A percentile compares a stretch with the other conserved stretches of the same genome.
Conservation (phyloP, 495 filamentous ascomycete species). For the Neurospora sp. region DNA sequence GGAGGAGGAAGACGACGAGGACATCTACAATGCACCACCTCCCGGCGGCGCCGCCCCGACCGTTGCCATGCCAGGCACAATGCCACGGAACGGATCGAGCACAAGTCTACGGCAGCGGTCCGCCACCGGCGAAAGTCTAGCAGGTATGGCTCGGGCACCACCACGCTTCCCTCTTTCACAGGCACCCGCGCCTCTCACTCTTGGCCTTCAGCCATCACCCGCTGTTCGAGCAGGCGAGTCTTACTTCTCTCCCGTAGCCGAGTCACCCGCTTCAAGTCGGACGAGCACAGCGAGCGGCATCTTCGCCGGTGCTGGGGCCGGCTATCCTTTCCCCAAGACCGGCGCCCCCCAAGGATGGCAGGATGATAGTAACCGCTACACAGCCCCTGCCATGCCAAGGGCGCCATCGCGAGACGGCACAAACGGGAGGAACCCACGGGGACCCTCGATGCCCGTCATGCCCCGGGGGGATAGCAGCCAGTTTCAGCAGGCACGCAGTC, state of each 20-base stretch:
- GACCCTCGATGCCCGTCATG: slow-evolving; percentile 77
- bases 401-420: slow-evolving; percentile 67
- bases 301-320: slow-evolving; percentile 47
- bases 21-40: slow-evolving; percentile 43
- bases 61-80: slow-evolving; percentile 26
- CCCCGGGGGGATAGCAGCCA: slow-evolving; percentile 41
- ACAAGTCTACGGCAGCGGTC: slow-evolving; percentile 73
- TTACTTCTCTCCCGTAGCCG: slow-evolving; percentile 82
- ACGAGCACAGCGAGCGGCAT: slow-evolving; percentile 52
- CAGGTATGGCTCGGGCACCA: slow-evolving; percentile 39
- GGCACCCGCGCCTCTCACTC: slow-evolving; percentile 45
- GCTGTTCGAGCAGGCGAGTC: slow-evolving; percentile 52
- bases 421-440: slow-evolving; percentile 57
- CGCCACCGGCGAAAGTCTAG: slow-evolving; percentile 59
- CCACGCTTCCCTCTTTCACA: slow-evolving; percentile 60
- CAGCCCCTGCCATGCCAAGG: slow-evolving; percentile 75
- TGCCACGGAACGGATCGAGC: slow-evolving; percentile 71
- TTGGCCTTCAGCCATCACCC: slow-evolving; percentile 38
- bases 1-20: slow-evolving; percentile 70
- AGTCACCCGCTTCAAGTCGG: slow-evolving; percentile 74
- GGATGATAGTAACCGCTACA: slow-evolving; percentile 69
- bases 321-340: slow-evolving; percentile 72
- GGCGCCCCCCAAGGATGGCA: slow-evolving; percentile 50
- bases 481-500: slow-evolving; percentile 46
- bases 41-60: slow-evolving; percentile 5